Evolutionary conservation across 108 stramenopile genomes (phyloP).

Genomic region (Discostella stelligeroides): DNA sequence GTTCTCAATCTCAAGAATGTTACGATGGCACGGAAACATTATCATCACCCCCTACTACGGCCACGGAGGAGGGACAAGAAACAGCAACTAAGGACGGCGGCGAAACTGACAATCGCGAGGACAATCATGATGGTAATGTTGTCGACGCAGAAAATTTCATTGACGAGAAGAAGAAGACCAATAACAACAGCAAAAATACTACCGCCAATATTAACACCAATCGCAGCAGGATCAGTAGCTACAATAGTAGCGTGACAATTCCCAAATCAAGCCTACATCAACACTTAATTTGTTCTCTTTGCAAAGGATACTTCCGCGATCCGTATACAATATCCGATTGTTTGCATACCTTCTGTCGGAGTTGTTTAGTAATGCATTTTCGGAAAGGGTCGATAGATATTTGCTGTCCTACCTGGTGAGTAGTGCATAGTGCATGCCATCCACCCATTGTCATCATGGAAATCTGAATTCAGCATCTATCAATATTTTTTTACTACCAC

Average conservation of each 20-base stretch:
- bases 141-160: too few species aligned
- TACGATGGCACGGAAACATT: too few species aligned
- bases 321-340: constrained; percentile 71
- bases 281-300: constrained; percentile 61
- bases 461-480: too few species aligned
- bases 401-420: constrained; percentile 55
- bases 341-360: constrained; percentile 73
- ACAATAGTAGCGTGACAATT: constrained; percentile 34
- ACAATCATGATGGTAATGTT: too few species aligned
- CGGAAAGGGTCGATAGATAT: constrained; percentile 12
- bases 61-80: not conserved
- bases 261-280: constrained; percentile 36
- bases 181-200: not conserved
- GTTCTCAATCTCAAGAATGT: too few species aligned
- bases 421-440: too few species aligned
- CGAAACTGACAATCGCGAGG: too few species aligned
- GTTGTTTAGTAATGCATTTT: constrained; percentile 57
- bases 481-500: too few species aligned
- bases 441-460: too few species aligned
- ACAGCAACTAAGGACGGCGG: not conserved
- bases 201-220: too few species aligned
- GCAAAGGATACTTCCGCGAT: constrained; percentile 67
- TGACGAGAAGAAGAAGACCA: too few species aligned
- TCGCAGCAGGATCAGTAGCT: not conserved
- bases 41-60: too few species aligned